Conservation (phyloP, 768 basidiomycete genomes). For the Boletus barrowsii region DNA sequence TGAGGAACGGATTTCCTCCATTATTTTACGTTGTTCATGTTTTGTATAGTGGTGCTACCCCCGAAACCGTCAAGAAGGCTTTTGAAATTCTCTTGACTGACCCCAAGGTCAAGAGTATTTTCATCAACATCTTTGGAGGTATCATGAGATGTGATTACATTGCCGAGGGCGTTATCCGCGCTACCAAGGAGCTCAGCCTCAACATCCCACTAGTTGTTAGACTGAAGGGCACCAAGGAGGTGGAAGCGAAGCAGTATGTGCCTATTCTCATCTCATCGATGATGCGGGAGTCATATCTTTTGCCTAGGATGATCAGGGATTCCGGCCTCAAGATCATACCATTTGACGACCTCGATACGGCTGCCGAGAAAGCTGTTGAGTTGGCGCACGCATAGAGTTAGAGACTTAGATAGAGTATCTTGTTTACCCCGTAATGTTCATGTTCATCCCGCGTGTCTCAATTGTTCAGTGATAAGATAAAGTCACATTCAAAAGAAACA, state of each 20-base stretch:
- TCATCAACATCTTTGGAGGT: constrained; percentile 97
- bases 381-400: constrained; percentile 48
- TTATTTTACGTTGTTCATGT: background rate
- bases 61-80: constrained; percentile 99
- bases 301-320: constrained; percentile 80
- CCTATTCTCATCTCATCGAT: background rate
- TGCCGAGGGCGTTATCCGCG: constrained; percentile 97
- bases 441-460: background rate
- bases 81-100: constrained; percentile 93
- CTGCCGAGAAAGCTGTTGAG: constrained; percentile 77
- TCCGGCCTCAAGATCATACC: constrained; percentile 92
- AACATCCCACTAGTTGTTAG: constrained; percentile 89
- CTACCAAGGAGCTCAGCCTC: constrained; percentile 86
- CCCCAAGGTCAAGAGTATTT: constrained; percentile 94
- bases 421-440: constrained; percentile 18
- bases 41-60: constrained; percentile 81
- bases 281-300: background rate
- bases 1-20: constrained; percentile 30
- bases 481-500: constrained; percentile 24
- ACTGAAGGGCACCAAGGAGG: constrained; percentile 95
- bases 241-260: constrained; percentile 89
- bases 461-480: constrained; percentile 13
- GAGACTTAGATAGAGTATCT: constrained; percentile 32
- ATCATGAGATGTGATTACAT: constrained; percentile 99
- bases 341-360: constrained; percentile 91